Base-by-base conservation (phyloP, 2,329 filamentous ascomycete species). In the Fusarium redolens region DNA sequence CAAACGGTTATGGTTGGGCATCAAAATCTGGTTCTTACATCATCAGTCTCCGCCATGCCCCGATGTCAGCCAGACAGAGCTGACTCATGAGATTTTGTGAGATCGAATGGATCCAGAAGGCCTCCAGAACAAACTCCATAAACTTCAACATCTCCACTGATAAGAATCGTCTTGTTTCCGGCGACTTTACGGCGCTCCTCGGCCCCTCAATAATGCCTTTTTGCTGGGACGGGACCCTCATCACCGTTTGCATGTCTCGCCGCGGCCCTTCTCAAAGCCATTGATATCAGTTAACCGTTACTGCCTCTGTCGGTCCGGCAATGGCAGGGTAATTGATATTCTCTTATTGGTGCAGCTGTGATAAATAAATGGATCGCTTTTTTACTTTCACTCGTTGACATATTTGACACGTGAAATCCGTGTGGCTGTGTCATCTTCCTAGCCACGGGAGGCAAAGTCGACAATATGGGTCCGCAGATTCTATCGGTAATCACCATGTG, bases 121-220 rank as follows among this genome's bases (percentile, higher is more conserved):
- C 52, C 41, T 40, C 57, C 48, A 56, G 48, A 47, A 33, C 40
- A 28, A 40, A 44, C 60, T 25, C 58, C 48, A 69, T 57, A 35
- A 44, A 44, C 51, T 44, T 52, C 64, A 72, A 43, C n/a, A 47
- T 71, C 69, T 43, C 69, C 69, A 72, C 69, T 58, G 69, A 72
- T 72, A 72, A 61, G 48, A 40, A 37, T 41, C 37, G 55, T 41
- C 40, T 35, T 48, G 55, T 54, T 65, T 37, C 55, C 65, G 69
- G 69, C 69, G 44, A 60, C 69, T 72, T 59, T 64, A 30, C 69
- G 69, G 69, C 57, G 63, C 48, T 71, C 52, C 63, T 71, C 68
- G 68, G 69, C 58, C 69, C 68, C 69, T 71, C 68, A 71, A 52
- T 68, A 69, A 68, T 51, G 54, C 63, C 65, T 41, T 65, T 48